Percentiles rank a stretch among this genome's conserved stretches.
Evolutionary conservation across 305 asterid species (phyloP).

Genomic region (Rubia peregrina): DNA sequence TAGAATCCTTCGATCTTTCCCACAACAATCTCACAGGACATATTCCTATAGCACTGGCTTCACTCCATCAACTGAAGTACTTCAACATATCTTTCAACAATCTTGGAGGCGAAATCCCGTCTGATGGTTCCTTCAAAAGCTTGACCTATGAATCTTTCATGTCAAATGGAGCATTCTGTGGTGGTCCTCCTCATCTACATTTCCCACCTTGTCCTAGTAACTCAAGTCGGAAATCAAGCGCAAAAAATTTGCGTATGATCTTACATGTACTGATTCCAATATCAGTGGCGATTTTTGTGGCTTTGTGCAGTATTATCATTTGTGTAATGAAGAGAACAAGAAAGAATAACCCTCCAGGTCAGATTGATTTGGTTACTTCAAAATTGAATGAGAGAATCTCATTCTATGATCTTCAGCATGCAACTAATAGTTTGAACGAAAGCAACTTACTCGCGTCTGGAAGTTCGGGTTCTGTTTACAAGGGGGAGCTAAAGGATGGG

Average conservation of each 20-base stretch:
- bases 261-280: not conserved
- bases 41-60: constrained; percentile 20
- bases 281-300: not conserved
- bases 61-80: not conserved
- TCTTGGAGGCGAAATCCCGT: not conserved
- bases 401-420: not conserved
- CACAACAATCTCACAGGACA: constrained; percentile 14
- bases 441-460: not conserved
- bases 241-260: not conserved
- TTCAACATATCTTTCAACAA: constrained; percentile 9
- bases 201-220: not conserved
- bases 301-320: not conserved
- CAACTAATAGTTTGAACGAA: constrained; percentile 5
- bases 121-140: not conserved
- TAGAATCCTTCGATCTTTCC: not conserved
- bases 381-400: not conserved
- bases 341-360: not conserved
- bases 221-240: not conserved
- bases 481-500: not conserved
- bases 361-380: not conserved
- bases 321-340: not conserved
- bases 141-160: constrained; percentile 8
- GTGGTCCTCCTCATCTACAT: not conserved
- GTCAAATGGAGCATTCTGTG: constrained; percentile 7
- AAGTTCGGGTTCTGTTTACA: constrained; percentile 11